Percentiles rank a stretch among this genome's conserved stretches.
Conservation (phyloP, 768 basidiomycete species). For the Russula griseocarnosa region DNA sequence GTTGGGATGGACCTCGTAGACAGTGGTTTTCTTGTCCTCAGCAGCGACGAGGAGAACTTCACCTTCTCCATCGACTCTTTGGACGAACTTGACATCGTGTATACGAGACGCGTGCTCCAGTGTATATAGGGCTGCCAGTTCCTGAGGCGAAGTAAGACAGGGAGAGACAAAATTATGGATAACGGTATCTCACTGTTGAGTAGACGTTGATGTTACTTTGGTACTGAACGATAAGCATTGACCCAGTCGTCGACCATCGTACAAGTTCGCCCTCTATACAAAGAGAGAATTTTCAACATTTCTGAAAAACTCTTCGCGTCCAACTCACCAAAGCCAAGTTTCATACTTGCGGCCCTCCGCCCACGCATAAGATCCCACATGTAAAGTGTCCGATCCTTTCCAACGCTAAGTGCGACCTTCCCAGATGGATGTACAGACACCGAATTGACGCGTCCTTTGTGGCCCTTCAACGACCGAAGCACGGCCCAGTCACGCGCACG, state of each 20-base stretch:
- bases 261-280: conserved; percentile 84
- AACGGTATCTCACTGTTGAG: conserved; percentile 52
- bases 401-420: conserved; percentile 86
- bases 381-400: conserved; percentile 80
- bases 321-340: conserved; percentile 75
- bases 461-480: conserved; percentile 82
- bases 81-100: conserved; percentile 77
- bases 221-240: conserved; percentile 75
- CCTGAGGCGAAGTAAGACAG: conserved; percentile 43
- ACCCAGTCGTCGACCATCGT: conserved; percentile 77
- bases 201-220: conserved; percentile 78
- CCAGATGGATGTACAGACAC: conserved; percentile 92
- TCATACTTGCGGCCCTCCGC: conserved; percentile 81
- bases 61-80: conserved; percentile 49
- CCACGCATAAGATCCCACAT: conserved; percentile 99
- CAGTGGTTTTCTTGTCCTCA: conserved; percentile 83
- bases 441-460: conserved; percentile 88
- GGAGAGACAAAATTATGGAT: neutral
- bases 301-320: neutral
- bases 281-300: neutral
- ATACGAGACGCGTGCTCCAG: conserved; percentile 77
- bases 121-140: conserved; percentile 71
- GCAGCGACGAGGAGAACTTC: conserved; percentile 80
- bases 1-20: conserved; percentile 61
- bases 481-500: conserved; percentile 92